Evolutionary conservation across 129 eudicot genomes (phyloP), one percentile per base, ranked within the genome.

Genomic region (Erigeron canadensis): DNA sequence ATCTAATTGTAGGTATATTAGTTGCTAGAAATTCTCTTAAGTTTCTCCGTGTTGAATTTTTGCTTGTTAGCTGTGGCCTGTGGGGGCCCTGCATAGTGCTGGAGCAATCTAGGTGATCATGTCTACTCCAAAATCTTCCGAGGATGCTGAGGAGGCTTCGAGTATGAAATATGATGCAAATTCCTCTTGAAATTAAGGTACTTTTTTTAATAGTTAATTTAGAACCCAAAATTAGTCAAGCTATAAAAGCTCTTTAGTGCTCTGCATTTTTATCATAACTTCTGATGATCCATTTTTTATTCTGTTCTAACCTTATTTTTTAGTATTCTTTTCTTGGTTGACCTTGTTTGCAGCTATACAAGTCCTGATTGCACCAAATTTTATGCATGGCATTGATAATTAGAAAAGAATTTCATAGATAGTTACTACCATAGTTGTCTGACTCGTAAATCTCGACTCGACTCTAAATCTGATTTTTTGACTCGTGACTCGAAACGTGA

Each of bases 41-140:
- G n/a, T 2, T 2, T 42, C n/a, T 69, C 13, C 18, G 55, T 1
- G 59, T 51, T 3, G 34, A n/a, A 60, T 75, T 37, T 51, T 68
- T 58, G 62, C 44, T 39, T 51, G 76, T 75, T 78, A 92, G 98
- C 89, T 74, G 86, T 81, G 80, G 98, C 86, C 86, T 82, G 84
- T 76, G 62, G 86, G 77, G 77, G 85, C 84, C 45, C 82, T 92
- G 74, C 86, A 78, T 57, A 79, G 60, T 81, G 89, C 90, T 45
- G 96, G 96, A 79, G 98, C 95, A 10, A 67, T 84, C 53, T 53
- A 91, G 8, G 88, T 75, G n/a, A 84, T 93, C 81, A 82, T 57
- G 76, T 79, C 85, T 55, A 86, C 91, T 43, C 93, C 93, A 45
- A 61, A 81, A 58, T 83, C 84, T 7, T 12, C 50, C 1, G 98